Evolutionary conservation across 495 filamentous ascomycete genomes (phyloP), one percentile per base, ranked within the genome.

Genomic region (Aspergillus incahuasiensis): DNA sequence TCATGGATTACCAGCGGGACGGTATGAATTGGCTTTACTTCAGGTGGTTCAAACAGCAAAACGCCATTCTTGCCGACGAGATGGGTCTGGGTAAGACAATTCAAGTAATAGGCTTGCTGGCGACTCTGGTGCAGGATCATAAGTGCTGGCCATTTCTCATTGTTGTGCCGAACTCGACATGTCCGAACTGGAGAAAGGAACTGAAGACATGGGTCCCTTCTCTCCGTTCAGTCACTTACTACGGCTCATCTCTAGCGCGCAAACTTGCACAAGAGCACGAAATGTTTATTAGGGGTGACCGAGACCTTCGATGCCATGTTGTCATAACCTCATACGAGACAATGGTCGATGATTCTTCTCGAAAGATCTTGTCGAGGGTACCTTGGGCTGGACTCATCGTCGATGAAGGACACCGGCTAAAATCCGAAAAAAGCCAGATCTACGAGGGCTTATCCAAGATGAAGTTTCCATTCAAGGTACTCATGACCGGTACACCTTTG

Each of bases 71-170:
- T 2, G 95, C 95, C 2, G 95, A 99, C 62, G 95, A 99, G 66
- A 99, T 99, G 95, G 95, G 95, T 5, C 83, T 99, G 9, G 95
- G 95, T 22, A 99, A 99, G 75, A 99, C 95, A 0, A 88, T 99
- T 45, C 95, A 99, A 67, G 82, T 97, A 48, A 91, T 99, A 52
- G 84, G 83, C 2, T 81, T 95, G 48, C 73, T 99, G 8, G 82
- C 88, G 8, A 82, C 87, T 13, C 69, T 99, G n/a, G 80, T 88
- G 25, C 77, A 88, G 59, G 83, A 89, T 30, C 91, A 92, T 40
- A 78, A 78, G 45, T 88, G 90, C 66, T 99, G 88, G 82, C 95
- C 95, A 0, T 99, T 97, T 65, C 75, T 99, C 9, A 77, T 97
- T 6, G 90, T 97, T 13, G 91, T 92, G 1, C 95, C 95, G 0